A percentile compares a stretch with the other conserved stretches of the same genome.
Conservation (phyloP, 1,284 basidiomycete species). For the Cutaneotrichosporon spelunceum region DNA sequence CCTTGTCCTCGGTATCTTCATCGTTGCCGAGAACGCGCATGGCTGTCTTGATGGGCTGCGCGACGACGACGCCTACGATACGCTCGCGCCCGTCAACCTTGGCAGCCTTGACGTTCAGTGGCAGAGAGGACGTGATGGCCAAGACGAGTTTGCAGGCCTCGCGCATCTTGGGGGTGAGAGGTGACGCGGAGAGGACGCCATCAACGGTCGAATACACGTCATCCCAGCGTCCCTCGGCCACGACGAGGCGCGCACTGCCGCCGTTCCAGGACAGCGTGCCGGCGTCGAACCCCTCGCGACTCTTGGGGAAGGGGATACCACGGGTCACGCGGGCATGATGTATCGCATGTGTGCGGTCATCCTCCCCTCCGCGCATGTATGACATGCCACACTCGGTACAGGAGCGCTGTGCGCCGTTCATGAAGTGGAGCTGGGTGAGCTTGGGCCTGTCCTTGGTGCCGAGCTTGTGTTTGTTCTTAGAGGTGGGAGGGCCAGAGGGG, state of each 20-base stretch:
- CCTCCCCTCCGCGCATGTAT: constrained; percentile 51
- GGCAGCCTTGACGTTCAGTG: constrained; percentile 10
- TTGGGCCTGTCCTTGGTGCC: constrained; percentile 6
- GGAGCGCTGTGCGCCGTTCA: constrained; percentile 35
- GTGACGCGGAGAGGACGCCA: constrained; percentile 49
- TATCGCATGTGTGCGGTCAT: constrained; percentile 45
- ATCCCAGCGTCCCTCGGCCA: constrained; percentile 29
- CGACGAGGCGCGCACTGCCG: constrained; percentile 24
- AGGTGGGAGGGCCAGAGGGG: constrained; percentile 14
- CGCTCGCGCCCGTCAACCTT: constrained; percentile 30
- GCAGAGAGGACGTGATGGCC: constrained; percentile 43
- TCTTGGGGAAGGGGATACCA: constrained; percentile 48
- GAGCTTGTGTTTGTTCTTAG: not conserved
- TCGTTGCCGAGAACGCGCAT: constrained; percentile 41
- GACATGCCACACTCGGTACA: constrained; percentile 52
- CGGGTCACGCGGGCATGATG: constrained; percentile 51
- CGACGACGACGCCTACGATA: constrained; percentile 50
- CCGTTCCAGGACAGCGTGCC: not conserved
- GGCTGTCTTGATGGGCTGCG: constrained; percentile 51
- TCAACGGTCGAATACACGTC: constrained; percentile 52
- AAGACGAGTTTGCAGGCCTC: constrained; percentile 49
- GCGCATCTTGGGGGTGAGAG: constrained; percentile 44
- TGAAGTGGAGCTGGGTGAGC: constrained; percentile 39
- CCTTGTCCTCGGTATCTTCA: constrained; percentile 15
- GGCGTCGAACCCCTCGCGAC: not conserved